phyloP scores from a whole-genome alignment of 1,284 basidiomycete species.

The Boletus sp. region DNA sequence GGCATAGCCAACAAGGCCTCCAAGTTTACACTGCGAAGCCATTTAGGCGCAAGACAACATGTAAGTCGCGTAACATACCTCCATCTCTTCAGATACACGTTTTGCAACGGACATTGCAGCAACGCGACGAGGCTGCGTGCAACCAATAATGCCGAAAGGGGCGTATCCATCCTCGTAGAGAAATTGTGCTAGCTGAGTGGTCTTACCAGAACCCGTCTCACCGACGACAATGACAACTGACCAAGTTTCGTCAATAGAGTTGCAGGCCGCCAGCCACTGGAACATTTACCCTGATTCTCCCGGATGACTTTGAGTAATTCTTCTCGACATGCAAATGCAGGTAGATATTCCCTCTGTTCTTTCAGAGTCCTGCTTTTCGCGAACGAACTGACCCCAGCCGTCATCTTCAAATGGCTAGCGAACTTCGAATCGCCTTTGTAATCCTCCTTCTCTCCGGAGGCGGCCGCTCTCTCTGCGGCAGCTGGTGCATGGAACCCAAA shows the following conservation, averaged over 20 bases:
- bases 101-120: constrained; percentile 99
- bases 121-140: constrained; percentile 95
- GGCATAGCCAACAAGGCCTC: constrained; percentile 88
- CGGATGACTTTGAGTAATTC: constrained; percentile 86
- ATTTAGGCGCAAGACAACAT: constrained; percentile 2
- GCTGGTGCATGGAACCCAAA: constrained; percentile 36
- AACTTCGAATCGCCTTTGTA: constrained; percentile 97
- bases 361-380: constrained; percentile 82
- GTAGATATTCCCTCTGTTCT: constrained; percentile 94
- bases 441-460: constrained; percentile 63
- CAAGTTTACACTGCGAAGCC: constrained; percentile 70
- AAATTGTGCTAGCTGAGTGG: constrained; percentile 89
- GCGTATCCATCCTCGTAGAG: constrained; percentile 96
- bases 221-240: constrained; percentile 90
- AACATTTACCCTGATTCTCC: constrained; percentile 83
- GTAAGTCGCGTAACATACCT: constrained; percentile 43
- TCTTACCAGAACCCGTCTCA: constrained; percentile 95
- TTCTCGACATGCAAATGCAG: constrained; percentile 96
- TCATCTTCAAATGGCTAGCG: constrained; percentile 82
- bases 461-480: constrained; percentile 58
- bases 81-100: constrained; percentile 95
- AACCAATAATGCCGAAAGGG: constrained; percentile 83
- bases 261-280: background rate
- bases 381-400: constrained; percentile 79
- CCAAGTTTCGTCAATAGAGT: background rate